Evolutionary conservation across 257 asterid genomes (phyloP), one percentile per base, ranked within the genome.

Genomic region (Lantana camara): DNA sequence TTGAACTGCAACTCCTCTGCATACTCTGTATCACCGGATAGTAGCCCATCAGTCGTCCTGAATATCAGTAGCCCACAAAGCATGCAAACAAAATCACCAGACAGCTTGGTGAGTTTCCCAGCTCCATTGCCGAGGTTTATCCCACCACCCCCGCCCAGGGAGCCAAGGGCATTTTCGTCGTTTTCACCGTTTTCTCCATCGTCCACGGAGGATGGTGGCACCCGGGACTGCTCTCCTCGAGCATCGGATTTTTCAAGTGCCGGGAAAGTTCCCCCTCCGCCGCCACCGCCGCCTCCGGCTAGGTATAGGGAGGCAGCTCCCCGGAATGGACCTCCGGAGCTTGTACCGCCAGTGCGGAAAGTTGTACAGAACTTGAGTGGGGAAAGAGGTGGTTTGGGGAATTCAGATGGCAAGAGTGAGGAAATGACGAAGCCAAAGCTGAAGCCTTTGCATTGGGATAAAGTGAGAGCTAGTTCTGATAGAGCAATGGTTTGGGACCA

Each of bases 361-460:
- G 75, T 60, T n/a, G 64, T 37, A 37, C 71, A 74, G 61, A 73
- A 51, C 45, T 46, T 30, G 63, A 32, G 41, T 41, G 76, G 52
- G 56, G 72, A 55, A 35, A 69, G 64, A 56, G 60, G 71, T 49
- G 24, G 65, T 59, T 67, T 68, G 32, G 78, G 71, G 5, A 56
- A n/a, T 53, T 56, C 68, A 1, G 79, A 61, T 50, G 47, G 57
- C 22, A 79, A 49, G 53, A 76, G 29, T 67, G 85, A 71, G 45
- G 89, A 81, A 24, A 62, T 34, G 13, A 29, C 72, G 72, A 85
- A 82, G 81, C 90, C 90, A 4, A 87, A 74, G 84, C 71, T 87
- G 66, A 90, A 90, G 72, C 80, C 97, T 60, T 73, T 87, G 80
- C 96, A 90, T 17, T 90, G 97, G 97, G 96, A 90, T 75, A 90